Base-by-base conservation (phyloP, 164 flowering plant species). In the Annona squamosa region DNA sequence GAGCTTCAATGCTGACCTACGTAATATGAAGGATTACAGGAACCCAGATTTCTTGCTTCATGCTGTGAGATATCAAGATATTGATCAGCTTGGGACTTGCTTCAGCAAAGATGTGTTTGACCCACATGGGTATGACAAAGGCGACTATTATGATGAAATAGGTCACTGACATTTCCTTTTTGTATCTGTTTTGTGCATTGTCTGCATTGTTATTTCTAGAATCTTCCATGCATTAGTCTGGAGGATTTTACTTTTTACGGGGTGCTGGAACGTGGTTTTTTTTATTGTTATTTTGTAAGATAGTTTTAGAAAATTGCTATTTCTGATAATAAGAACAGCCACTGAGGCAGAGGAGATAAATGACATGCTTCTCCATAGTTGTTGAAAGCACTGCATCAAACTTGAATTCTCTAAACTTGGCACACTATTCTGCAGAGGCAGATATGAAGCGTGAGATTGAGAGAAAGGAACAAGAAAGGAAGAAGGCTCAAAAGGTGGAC, bases 71-170 rank as follows among this genome's bases (percentile, higher is more conserved):
- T 93, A 93, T 81, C 98, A 95, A 84, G 93, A 88, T 48, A 90
- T 95, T 75, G 99, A 95, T 81, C 90, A 93, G 86, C 88, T 89
- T 68, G 99, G 98, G 68, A 85, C 98, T 69, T 91, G 97, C 89
- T 95, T 93, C 91, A 85, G 87, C 76, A 95, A 95, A 84, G 96
- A 93, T 80, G 94, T 95, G 37, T 95, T 95, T 83, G 98, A 91
- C 78, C 98, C 98, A 73, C 91, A 89, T 85, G 98, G 99, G 78
- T 95, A 91, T 87, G 94, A 91, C 81, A 81, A 80, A 82, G 87
- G 96, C 73, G 99, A 95, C 86, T 95, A 79, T 89, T 90, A 82
- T 81, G 91, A 88, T 80, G 91, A 80, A 85, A 84, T 95, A 90
- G 99, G 99, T 95, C 1, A 75, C 18, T 82, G 26, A 48, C 79